Evolutionary conservation across 129 eudicot genomes (phyloP).

Genomic region (Tanacetum coccineum): DNA sequence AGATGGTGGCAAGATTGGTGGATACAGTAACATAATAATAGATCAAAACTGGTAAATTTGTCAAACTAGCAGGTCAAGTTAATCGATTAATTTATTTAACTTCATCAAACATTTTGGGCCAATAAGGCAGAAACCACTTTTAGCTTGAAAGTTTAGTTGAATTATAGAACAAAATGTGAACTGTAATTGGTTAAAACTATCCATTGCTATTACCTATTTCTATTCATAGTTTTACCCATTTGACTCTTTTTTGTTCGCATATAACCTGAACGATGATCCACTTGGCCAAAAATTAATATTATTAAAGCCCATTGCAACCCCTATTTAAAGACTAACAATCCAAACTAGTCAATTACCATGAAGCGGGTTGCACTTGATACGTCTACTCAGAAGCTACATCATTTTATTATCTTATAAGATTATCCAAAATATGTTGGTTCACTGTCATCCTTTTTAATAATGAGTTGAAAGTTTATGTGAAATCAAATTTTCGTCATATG

Average conservation of each 20-base stretch:
- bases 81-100: not conserved
- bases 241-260: not conserved
- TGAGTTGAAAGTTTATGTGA: slow-evolving; percentile 1
- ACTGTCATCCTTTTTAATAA: not conserved
- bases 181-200: not conserved
- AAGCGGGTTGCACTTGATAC: too few relatives aligned
- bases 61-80: too few relatives aligned
- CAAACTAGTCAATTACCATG: too few relatives aligned
- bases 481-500: slow-evolving; percentile 6
- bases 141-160: not conserved
- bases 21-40: too few relatives aligned
- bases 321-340: not conserved
- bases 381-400: too few relatives aligned
- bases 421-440: not conserved
- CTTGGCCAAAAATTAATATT: too few relatives aligned
- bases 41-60: too few relatives aligned
- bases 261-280: not conserved
- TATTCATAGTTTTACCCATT: not conserved
- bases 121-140: not conserved
- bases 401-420: not conserved
- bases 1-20: too few relatives aligned
- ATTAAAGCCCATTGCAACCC: not conserved
- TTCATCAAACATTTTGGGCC: not conserved
- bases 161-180: not conserved
- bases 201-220: not conserved